These are phyloP conservation scores for Uronychia binucleata DNA, from an alignment of 73 alveolate species.

Conservation along the genomic window DNA sequence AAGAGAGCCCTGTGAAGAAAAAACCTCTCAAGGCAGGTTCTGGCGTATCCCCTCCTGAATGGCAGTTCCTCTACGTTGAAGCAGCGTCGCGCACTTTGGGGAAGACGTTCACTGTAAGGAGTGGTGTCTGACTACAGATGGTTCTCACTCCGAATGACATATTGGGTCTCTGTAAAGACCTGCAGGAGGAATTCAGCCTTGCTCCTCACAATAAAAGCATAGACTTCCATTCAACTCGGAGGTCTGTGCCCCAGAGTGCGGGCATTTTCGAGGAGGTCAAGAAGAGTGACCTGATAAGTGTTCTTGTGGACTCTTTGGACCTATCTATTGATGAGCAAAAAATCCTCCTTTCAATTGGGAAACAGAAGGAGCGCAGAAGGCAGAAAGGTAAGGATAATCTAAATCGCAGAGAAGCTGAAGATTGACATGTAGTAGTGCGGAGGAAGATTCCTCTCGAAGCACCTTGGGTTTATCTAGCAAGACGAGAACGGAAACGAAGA, in stretches of 20 bases:
- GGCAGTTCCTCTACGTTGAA: slow-evolving; percentile 29
- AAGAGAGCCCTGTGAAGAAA: background rate
- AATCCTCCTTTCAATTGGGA: background rate
- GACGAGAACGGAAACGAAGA: background rate
- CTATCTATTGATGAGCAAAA: background rate
- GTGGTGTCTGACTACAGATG: background rate
- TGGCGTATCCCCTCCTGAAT: slow-evolving; percentile 2
- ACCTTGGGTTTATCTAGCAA: background rate
- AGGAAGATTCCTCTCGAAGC: background rate
- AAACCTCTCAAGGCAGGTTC: background rate
- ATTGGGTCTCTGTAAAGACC: background rate
- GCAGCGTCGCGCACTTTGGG: background rate
- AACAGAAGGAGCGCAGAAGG: background rate
- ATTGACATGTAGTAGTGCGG: background rate
- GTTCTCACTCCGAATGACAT: background rate
- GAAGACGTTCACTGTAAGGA: background rate
- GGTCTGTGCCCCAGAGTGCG: background rate
- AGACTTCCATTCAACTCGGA: background rate
- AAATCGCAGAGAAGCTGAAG: background rate
- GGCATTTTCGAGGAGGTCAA: background rate
- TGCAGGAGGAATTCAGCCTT: background rate
- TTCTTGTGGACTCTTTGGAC: background rate
- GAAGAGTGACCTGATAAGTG: background rate
- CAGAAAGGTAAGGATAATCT: background rate
- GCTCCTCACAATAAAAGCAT: background rate